phyloP scores from a whole-genome alignment of 2,329 filamentous ascomycete genomes.

The Claviceps monticola region DNA sequence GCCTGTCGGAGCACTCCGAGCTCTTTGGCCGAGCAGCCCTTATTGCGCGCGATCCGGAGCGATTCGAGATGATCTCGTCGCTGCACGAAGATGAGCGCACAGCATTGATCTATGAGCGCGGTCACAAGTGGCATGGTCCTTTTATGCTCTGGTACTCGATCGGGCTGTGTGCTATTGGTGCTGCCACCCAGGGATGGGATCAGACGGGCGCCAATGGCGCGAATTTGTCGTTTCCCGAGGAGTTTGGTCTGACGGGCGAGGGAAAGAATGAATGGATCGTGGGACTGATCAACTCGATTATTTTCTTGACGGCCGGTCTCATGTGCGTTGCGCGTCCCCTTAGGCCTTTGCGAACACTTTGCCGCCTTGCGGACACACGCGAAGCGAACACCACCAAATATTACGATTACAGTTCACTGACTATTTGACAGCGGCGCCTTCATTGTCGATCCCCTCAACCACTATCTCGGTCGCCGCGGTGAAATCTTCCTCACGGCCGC shows the following conservation, averaged over 20 bases:
- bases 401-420: background rate
- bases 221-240: slow-evolving; percentile 41
- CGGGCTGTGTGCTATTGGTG: slow-evolving; percentile 37
- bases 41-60: slow-evolving; percentile 14
- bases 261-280: slow-evolving; percentile 30
- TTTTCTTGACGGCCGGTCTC: slow-evolving; percentile 34
- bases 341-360: background rate
- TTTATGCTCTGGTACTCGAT: slow-evolving; percentile 27
- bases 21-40: slow-evolving; percentile 16
- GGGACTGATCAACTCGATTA: slow-evolving; percentile 17
- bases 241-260: slow-evolving; percentile 19
- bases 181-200: slow-evolving; percentile 48
- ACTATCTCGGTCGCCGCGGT: slow-evolving; percentile 48
- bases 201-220: slow-evolving; percentile 47
- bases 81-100: slow-evolving; percentile 19
- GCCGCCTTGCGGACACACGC: background rate
- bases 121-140: slow-evolving; percentile 44
- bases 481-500: slow-evolving; percentile 50
- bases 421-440: slow-evolving; percentile 12
- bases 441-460: slow-evolving; percentile 35
- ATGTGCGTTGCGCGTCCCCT: slow-evolving; percentile 30
- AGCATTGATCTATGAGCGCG: slow-evolving; percentile 26
- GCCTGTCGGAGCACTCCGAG: slow-evolving; percentile 32
- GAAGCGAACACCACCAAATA: too few species aligned
- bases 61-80: slow-evolving; percentile 10